Percentiles rank a stretch among this genome's conserved stretches.
Conservation (phyloP, 495 filamentous ascomycete species). For the Hypomontagnella submonticulosa region DNA sequence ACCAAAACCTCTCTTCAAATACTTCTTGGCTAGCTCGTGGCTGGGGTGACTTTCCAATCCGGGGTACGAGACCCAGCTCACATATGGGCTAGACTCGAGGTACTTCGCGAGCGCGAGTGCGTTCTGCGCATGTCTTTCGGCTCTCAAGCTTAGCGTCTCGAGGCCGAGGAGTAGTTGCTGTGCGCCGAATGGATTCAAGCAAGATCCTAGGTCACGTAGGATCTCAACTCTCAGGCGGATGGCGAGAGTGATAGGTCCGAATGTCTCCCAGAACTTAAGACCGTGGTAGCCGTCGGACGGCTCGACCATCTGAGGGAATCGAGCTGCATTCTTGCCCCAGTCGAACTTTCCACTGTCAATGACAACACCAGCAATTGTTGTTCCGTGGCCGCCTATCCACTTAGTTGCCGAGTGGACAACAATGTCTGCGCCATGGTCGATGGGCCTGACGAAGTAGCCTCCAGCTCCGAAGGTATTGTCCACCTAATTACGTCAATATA, state of each 20-base stretch:
- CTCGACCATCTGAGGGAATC: slow-evolving; percentile 95
- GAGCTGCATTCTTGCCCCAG: slow-evolving; percentile 88
- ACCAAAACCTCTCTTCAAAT: slow-evolving; percentile 87
- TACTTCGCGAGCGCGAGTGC: slow-evolving; percentile 83
- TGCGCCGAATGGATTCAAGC: slow-evolving; percentile 93
- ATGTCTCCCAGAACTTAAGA: slow-evolving; percentile 96
- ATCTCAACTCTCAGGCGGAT: slow-evolving; percentile 83
- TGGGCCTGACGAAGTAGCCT: slow-evolving; percentile 88
- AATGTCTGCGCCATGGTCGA: slow-evolving; percentile 94
- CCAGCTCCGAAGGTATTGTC: slow-evolving; percentile 99
- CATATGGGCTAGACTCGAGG: slow-evolving; percentile 83
- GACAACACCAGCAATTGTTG: slow-evolving; percentile 90
- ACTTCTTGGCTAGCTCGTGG: slow-evolving; percentile 88
- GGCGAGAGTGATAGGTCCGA: slow-evolving; percentile 84
- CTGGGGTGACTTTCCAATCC: slow-evolving; percentile 84
- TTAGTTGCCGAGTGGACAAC: slow-evolving; percentile 97
- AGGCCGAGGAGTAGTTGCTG: slow-evolving; percentile 91
- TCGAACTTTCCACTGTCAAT: slow-evolving; percentile 96
- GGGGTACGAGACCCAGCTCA: slow-evolving; percentile 94
- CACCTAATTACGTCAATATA: slow-evolving; percentile 60
- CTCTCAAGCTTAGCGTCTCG: slow-evolving; percentile 88
- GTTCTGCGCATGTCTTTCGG: slow-evolving; percentile 89
- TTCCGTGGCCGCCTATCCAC: slow-evolving; percentile 98
- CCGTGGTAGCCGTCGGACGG: slow-evolving; percentile 95
- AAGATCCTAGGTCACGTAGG: slow-evolving; percentile 84